A percentile compares a stretch with the other conserved stretches of the same genome.
These are phyloP conservation scores for Reticulomyxa filosa DNA, from an alignment of 78 protist genomes.

Conservation along the genomic window DNA sequence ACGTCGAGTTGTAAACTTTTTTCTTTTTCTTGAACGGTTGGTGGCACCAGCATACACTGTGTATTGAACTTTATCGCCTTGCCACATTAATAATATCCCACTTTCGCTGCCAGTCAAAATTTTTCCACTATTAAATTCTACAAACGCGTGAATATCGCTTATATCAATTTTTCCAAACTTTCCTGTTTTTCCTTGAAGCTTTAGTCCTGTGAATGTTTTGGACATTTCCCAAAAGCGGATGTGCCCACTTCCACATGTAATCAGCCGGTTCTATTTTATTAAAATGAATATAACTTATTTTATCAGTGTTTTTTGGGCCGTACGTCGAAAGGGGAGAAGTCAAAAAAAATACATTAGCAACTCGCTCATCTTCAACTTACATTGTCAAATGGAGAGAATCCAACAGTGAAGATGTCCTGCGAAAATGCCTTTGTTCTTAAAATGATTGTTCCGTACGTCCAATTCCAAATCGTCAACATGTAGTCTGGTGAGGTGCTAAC, in stretches of 20 bases:
- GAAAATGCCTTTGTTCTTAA: constrained; percentile 59
- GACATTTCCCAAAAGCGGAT: constrained; percentile 67
- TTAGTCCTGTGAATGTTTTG: constrained; percentile 65
- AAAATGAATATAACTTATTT: too few relatives aligned
- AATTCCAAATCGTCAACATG: constrained; percentile 53
- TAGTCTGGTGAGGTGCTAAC: constrained; percentile 50
- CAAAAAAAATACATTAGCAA: too few relatives aligned
- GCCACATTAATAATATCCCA: constrained; percentile 65
- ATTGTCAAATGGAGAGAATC: constrained; percentile 35
- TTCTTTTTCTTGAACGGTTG: too few relatives aligned
- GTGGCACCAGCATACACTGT: too few relatives aligned
- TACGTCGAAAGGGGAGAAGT: too few relatives aligned
- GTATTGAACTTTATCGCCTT: constrained; percentile 36
- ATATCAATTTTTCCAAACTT: constrained; percentile 64
- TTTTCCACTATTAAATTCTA: constrained; percentile 40
- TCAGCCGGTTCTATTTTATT: too few relatives aligned
- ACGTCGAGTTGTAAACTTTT: too few relatives aligned
- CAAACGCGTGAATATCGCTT: constrained; percentile 40
- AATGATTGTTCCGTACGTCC: constrained; percentile 26
- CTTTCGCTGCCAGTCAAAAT: constrained; percentile 48
- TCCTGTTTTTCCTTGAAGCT: constrained; percentile 44
- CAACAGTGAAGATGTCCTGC: constrained; percentile 28
- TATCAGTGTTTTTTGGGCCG: too few relatives aligned
- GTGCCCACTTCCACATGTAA: constrained; percentile 48
- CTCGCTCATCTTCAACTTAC: too few relatives aligned